phyloP scores from a whole-genome alignment of 1,284 basidiomycete genomes.

The Albatrellus sp. region DNA sequence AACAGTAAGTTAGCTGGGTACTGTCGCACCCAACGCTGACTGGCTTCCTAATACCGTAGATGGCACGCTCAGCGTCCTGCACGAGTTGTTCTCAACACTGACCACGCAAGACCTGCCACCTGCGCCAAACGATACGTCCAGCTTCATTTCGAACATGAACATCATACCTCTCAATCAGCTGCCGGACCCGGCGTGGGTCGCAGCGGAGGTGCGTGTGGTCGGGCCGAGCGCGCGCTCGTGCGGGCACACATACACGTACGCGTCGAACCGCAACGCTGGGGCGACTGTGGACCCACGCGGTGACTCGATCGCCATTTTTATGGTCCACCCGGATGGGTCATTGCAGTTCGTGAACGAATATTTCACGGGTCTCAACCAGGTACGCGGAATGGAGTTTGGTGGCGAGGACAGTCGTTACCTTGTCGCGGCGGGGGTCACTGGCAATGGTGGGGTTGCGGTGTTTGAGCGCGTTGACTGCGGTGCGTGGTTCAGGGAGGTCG shows the following conservation, averaged over 20 bases:
- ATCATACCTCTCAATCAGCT: constrained; percentile 35
- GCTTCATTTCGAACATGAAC: constrained; percentile 38
- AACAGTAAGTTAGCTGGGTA: constrained; percentile 24
- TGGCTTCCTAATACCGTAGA: constrained; percentile 22
- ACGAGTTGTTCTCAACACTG: constrained; percentile 53
- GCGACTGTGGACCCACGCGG: constrained; percentile 31
- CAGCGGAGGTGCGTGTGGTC: constrained; percentile 41
- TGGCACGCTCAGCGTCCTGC: constrained; percentile 43
- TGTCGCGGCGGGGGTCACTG: constrained; percentile 20
- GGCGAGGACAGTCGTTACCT: constrained; percentile 22
- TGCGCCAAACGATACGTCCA: constrained; percentile 28
- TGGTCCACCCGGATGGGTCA: constrained; percentile 13
- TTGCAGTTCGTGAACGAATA: constrained; percentile 21
- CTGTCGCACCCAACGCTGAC: constrained; percentile 2
- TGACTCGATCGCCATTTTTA: constrained; percentile 52
- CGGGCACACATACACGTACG: constrained; percentile 49
- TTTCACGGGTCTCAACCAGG: constrained; percentile 22
- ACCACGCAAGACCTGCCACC: constrained; percentile 47
- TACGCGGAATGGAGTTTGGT: constrained; percentile 25
- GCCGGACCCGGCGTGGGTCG: constrained; percentile 17
- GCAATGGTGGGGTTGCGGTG: constrained; percentile 20
- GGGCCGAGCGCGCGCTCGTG: constrained; percentile 21
- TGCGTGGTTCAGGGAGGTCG: constrained; percentile 19
- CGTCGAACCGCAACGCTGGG: constrained; percentile 54
- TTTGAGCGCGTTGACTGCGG: constrained; percentile 24